Evolutionary conservation across 2,329 filamentous ascomycete genomes (phyloP).

Genomic region (Ceratocystis albifundus): DNA sequence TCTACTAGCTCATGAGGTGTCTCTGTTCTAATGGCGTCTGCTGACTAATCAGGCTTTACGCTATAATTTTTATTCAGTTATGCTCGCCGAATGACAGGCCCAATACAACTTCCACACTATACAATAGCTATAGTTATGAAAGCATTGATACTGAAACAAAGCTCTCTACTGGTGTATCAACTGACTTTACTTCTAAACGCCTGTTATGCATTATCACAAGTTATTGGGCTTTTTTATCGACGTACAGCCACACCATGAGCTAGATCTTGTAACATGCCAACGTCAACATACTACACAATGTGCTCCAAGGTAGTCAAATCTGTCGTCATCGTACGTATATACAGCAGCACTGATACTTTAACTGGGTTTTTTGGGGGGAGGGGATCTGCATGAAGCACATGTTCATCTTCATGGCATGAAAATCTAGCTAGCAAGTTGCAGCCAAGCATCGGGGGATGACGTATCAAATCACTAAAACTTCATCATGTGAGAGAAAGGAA

Average conservation of each 20-base stretch:
- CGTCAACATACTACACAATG: too few relatives aligned
- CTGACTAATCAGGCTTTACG: conserved; percentile 13
- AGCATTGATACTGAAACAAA: background rate
- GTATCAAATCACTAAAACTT: too few relatives aligned
- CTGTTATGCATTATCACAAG: background rate
- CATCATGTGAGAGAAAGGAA: conserved; percentile 15
- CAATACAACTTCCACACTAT: background rate
- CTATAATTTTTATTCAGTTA: background rate
- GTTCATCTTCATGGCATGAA: too few relatives aligned
- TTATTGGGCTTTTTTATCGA: background rate
- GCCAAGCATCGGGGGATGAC: too few relatives aligned
- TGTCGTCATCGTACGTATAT: too few relatives aligned
- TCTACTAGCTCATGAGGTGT: background rate
- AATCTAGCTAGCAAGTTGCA: too few relatives aligned
- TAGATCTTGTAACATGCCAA: background rate
- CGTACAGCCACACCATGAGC: background rate
- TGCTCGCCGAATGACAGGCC: too few relatives aligned
- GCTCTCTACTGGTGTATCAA: background rate
- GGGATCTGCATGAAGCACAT: too few relatives aligned
- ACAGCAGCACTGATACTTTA: too few relatives aligned
- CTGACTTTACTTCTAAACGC: background rate
- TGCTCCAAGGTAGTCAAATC: too few relatives aligned
- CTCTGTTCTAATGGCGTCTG: background rate
- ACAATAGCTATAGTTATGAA: background rate
- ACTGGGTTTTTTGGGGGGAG: too few relatives aligned